Evolutionary conservation across 2,329 filamentous ascomycete species (phyloP).

Genomic region (Exophiala phaeomuriformis): DNA sequence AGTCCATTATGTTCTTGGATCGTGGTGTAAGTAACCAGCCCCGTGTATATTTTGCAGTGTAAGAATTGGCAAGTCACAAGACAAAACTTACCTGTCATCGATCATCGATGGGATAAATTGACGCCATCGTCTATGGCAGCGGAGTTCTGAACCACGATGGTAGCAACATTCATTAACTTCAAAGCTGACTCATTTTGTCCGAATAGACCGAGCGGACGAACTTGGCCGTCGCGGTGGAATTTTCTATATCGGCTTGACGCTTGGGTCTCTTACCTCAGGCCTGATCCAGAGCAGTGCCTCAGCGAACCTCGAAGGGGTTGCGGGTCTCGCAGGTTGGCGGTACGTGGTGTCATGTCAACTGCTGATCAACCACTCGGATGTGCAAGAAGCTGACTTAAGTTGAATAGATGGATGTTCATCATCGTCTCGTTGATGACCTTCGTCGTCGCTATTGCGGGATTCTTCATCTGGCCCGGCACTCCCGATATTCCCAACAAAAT

Average conservation of each 20-base stretch:
- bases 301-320: constrained; percentile 44
- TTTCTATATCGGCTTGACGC: constrained; percentile 32
- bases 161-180: too few relatives aligned
- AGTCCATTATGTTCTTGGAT: constrained; percentile 26
- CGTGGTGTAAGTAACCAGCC: constrained; percentile 10
- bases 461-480: constrained; percentile 39
- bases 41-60: too few relatives aligned
- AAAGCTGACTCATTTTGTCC: too few relatives aligned
- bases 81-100: too few relatives aligned
- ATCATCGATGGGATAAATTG: too few relatives aligned
- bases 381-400: too few relatives aligned
- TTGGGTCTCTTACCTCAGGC: constrained; percentile 46
- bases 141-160: too few relatives aligned
- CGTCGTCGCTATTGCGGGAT: constrained; percentile 35
- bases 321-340: constrained; percentile 46
- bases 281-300: constrained; percentile 51
- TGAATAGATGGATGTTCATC: constrained; percentile 46
- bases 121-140: too few relatives aligned
- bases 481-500: constrained; percentile 38
- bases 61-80: too few relatives aligned
- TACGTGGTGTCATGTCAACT: background rate
- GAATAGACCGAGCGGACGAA: constrained; percentile 22
- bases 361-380: too few relatives aligned
- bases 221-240: constrained; percentile 33
- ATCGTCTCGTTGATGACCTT: constrained; percentile 50